Evolutionary conservation across 176 grass and related monocot genomes (phyloP).

Genomic region (Rhynchospora tenuis): DNA sequence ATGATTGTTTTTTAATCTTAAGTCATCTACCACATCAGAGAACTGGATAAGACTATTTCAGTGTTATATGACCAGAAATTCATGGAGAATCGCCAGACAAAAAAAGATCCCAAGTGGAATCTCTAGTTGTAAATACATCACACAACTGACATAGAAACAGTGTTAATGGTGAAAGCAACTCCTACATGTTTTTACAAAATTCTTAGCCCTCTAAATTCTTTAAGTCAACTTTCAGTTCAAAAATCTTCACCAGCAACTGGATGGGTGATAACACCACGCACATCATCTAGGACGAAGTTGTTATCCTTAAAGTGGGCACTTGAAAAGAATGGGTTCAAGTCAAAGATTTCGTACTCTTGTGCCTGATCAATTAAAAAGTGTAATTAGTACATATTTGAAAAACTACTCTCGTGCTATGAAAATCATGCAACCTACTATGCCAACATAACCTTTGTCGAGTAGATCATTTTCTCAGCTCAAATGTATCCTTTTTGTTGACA

Average conservation of each 20-base stretch:
- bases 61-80: neutral
- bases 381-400: neutral
- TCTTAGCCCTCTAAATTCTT: neutral
- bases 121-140: neutral
- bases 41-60: neutral
- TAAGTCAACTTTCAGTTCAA: neutral
- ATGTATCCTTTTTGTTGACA: neutral
- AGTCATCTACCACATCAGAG: neutral
- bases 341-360: constrained; percentile 88
- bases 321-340: constrained; percentile 84
- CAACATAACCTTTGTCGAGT: neutral
- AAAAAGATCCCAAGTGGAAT: neutral
- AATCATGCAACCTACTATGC: neutral
- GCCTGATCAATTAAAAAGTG: constrained; percentile 38
- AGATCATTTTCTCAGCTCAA: neutral
- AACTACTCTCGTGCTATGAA: neutral
- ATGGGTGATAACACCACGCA: constrained; percentile 66
- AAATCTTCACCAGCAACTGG: constrained; percentile 31
- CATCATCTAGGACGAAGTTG: constrained; percentile 77
- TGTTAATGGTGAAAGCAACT: neutral
- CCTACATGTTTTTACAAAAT: neutral
- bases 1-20: neutral
- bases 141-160: neutral
- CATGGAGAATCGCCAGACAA: neutral
- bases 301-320: constrained; percentile 68